phyloP scores from a whole-genome alignment of 306 rosid genomes.

The Albizia julibrissin region DNA sequence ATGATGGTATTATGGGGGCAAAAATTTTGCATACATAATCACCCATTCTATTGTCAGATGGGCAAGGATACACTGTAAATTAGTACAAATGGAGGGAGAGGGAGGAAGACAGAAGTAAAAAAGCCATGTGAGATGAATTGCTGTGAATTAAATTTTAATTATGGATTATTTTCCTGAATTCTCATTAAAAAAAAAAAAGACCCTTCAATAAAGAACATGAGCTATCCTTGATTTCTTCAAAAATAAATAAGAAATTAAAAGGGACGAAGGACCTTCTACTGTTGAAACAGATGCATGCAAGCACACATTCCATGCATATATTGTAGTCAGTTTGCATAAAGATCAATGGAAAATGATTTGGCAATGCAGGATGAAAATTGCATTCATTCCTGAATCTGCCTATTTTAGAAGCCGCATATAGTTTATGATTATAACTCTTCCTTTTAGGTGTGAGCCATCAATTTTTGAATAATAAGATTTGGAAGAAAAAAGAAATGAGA shows the following conservation, averaged over 20 bases:
- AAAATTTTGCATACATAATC: neutral
- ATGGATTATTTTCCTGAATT: neutral
- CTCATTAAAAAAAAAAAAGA: neutral
- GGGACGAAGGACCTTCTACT: neutral
- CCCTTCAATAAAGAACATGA: neutral
- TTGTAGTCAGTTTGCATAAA: neutral
- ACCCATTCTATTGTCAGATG: neutral
- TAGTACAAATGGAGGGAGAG: neutral
- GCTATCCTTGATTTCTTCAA: neutral
- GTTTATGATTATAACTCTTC: conserved; percentile 9
- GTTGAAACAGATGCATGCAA: neutral
- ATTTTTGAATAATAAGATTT: conserved; percentile 1
- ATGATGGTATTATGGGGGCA: neutral
- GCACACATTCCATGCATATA: neutral
- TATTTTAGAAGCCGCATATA: neutral
- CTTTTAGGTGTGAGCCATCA: neutral
- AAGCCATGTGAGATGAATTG: neutral
- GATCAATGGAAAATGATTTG: neutral
- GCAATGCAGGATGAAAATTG: neutral
- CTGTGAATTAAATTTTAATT: neutral
- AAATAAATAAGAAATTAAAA: neutral
- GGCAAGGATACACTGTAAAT: neutral
- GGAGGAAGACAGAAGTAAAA: neutral
- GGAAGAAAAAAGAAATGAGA: conserved; percentile 5
- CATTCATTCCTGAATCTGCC: neutral